Evolutionary conservation across 768 basidiomycete species (phyloP).

Genomic region (Tulasnella sp.): DNA sequence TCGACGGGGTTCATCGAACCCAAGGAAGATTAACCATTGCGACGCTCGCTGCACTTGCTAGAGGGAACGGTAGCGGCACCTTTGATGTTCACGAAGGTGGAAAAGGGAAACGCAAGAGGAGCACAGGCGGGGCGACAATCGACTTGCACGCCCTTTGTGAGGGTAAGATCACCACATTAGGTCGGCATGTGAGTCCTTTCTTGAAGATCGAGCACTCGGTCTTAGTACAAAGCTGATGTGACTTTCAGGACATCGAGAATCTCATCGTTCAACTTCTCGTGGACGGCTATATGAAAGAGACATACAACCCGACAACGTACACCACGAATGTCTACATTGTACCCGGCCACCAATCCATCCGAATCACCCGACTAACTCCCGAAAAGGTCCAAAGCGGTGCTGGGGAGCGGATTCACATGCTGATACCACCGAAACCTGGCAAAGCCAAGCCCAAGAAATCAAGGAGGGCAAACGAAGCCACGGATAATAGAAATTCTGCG

Average conservation of each 20-base stretch:
- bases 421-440: constrained; percentile 37
- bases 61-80: constrained; percentile 56
- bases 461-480: background rate
- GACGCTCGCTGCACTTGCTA: constrained; percentile 59
- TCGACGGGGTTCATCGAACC: constrained; percentile 43
- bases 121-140: constrained; percentile 45
- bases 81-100: constrained; percentile 44
- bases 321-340: constrained; percentile 54
- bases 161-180: constrained; percentile 55
- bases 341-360: constrained; percentile 46
- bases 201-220: background rate
- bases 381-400: constrained; percentile 40
- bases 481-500: background rate
- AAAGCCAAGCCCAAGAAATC: constrained; percentile 18
- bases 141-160: constrained; percentile 60
- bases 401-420: constrained; percentile 41
- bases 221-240: background rate
- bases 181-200: constrained; percentile 55
- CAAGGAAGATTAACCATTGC: constrained; percentile 63
- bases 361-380: constrained; percentile 46
- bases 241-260: constrained; percentile 62
- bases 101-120: constrained; percentile 36
- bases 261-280: constrained; percentile 67
- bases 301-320: constrained; percentile 53
- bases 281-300: constrained; percentile 58